phyloP scores from a whole-genome alignment of 805 yeast species.

The Sugiyamaella qingdaonensis region DNA sequence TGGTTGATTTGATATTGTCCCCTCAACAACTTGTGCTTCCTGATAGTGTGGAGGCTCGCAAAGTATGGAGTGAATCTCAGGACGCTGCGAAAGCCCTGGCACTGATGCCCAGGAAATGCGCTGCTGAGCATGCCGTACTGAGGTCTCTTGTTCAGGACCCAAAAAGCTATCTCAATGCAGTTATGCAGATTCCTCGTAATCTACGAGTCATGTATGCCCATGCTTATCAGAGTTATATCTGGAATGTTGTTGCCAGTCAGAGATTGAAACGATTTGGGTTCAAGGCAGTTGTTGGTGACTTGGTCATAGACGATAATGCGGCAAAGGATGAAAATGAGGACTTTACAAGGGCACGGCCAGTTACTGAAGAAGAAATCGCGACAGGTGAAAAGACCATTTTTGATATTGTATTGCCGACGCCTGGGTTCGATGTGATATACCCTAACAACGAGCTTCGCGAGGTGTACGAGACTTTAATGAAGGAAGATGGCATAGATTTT shows the following conservation, averaged over 20 bases:
- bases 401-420: conserved; percentile 92
- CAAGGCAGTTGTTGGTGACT: conserved; percentile 72
- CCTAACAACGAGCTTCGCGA: conserved; percentile 65
- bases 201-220: conserved; percentile 93
- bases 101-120: conserved; percentile 81
- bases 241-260: conserved; percentile 83
- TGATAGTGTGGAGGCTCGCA: conserved; percentile 77
- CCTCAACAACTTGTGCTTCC: conserved; percentile 84
- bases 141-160: conserved; percentile 51
- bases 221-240: conserved; percentile 92
- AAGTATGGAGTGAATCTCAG: conserved; percentile 69
- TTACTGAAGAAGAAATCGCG: conserved; percentile 70
- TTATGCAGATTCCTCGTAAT: conserved; percentile 88
- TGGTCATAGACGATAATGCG: conserved; percentile 47
- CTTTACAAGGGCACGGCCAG: conserved; percentile 63
- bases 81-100: conserved; percentile 63
- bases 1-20: conserved; percentile 71
- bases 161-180: conserved; percentile 67
- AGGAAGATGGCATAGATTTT: conserved; percentile 76
- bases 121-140: conserved; percentile 77
- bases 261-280: conserved; percentile 70
- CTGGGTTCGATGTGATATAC: conserved; percentile 88
- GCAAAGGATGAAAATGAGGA: conserved; percentile 38
- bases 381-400: conserved; percentile 57
- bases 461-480: conserved; percentile 68